Base-by-base conservation (phyloP, 1,284 basidiomycete species). In the Cronartium ribicola region DNA sequence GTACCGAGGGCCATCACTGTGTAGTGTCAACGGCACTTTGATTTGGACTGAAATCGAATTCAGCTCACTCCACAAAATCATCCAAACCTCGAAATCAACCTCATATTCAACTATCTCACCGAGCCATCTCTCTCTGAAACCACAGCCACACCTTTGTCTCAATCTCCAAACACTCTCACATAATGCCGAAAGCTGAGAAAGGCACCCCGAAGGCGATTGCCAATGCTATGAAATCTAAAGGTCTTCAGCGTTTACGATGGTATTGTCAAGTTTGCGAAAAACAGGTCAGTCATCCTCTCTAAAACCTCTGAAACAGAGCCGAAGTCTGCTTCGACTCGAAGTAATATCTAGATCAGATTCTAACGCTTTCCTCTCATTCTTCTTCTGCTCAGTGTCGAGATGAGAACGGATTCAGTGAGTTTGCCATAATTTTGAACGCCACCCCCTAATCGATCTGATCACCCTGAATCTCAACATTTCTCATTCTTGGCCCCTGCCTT, bases 211-310 rank as follows among this genome's bases (percentile, higher is more conserved):
- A 96, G 83, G 92, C 89, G 80, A 84, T 95, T 75, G 91, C 90
- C 29, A 97, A 96, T 83, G 90, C 91, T 83, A 94, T 94, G 90
- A 96, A 96, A 85, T 89, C 92, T 70, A 96, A 96, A 80, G 94
- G 84, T 81, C 72, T 96, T 63, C 92, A 94, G 80, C 87, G 92
- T 78, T 86, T 97, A 77, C 86, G 93, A 77, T 96, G 92, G 92
- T 97, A 91, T 83, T 97, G 94, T 81, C 78, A 77, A 75, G 75
- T 75, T 51, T 66, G 76, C 40, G 66, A 67, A 61, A 51, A 63
- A 44, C 51, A 66, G n/a, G 70, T 64, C n/a, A 11, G 57, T 43
- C 14, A 37, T 37, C 37, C 5, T 22, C 17, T 22, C 40, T 37
- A n/a, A n/a, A 7, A 22, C 36, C n/a, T 4, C n/a, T 22, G 2